Evolutionary conservation across 306 rosid genomes (phyloP), one percentile per base, ranked within the genome.

Genomic region (Urtica urens): DNA sequence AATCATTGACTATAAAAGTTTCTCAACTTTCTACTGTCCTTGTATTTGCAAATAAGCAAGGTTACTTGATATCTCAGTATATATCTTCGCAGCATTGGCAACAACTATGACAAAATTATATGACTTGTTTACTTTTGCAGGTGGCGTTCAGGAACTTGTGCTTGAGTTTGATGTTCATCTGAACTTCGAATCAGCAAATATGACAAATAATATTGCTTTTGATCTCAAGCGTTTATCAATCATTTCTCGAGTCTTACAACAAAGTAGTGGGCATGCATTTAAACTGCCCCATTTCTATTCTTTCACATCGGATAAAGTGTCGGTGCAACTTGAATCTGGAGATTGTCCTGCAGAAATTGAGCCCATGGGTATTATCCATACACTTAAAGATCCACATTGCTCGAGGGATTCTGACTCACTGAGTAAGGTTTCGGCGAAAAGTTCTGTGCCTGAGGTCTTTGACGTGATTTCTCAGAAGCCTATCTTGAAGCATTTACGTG

Each of bases 211-310:
- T 46, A 44, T 74, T 51, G 40, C 45, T 42, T 49, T 74, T 64
- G 71, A 81, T 45, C 77, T 84, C 70, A 70, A 79, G 53, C 76
- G 57, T 57, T 48, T 81, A 58, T 74, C 88, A 72, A 59, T 84
- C 48, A 46, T 72, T 38, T 84, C 90, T 65, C 90, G 61, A 64
- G 66, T 62, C 54, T 58, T 76, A 46, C 68, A 54, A n/a, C 49
- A 41, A 38, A 68, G 53, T 57, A 46, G 55, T 53, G 75, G 42
- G 37, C 55, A 68, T 59, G 60, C 70, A 61, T 37, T 40, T 14
- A 50, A 39, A 72, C 66, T 66, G 53, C 88, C 97, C 27, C 82
- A 72, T 51, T 73, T 80, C 67, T 67, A 86, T 66, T 72, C 88
- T 34, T 65, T 46, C 49, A 51, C 54, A 41, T 71, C 65, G 25